Base-by-base conservation (phyloP, 805 yeast genomes). In the Candida suzukii region DNA sequence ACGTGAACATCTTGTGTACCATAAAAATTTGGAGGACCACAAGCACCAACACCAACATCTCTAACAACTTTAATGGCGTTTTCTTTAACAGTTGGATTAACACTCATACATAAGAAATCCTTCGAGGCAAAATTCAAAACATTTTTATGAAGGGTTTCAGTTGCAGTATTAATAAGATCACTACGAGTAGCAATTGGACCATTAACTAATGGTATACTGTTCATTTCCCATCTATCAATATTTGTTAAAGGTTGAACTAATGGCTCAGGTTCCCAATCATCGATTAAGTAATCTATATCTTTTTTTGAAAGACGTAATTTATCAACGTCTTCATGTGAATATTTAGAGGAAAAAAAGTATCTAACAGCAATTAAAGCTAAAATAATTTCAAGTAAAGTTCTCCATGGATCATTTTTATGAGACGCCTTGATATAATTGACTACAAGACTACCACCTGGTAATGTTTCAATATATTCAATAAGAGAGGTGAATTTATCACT, bases 11-110 rank as follows among this genome's bases (percentile, higher is more conserved):
- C 96, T 63, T 88, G 96, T 45, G 88, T 84, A 46, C 99, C 99
- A 61, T 90, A 93, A 55, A 93, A 93, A 42, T 95, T 95, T 34
- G 97, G 95, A 5, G 99, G 98, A 32, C 98, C 96, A 69, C 99
- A 93, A 1, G 97, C 91, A 48, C 99, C 99, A 39, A 93, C 97
- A 58, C 99, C 99, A 44, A 83, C 78, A 43, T 70, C 69, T 37
- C 69, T 68, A 46, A 93, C 78, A 19, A 78, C 70, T 25, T 67
- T 58, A 40, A 75, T 71, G 4, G 88, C 88, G 12, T 68, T 73
- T 18, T 68, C 60, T 40, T 67, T 66, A 31, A 88, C 68, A 14
- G 47, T 57, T 18, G 63, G 61, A 50, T 74, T 63, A 27, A 63
- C 61, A 38, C 81, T 74, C 57, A 88, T 64, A 51, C 79, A 74